These are phyloP conservation scores for Jackrogersella multiformis DNA, from an alignment of 495 filamentous ascomycete genomes.

Conservation along the genomic window DNA sequence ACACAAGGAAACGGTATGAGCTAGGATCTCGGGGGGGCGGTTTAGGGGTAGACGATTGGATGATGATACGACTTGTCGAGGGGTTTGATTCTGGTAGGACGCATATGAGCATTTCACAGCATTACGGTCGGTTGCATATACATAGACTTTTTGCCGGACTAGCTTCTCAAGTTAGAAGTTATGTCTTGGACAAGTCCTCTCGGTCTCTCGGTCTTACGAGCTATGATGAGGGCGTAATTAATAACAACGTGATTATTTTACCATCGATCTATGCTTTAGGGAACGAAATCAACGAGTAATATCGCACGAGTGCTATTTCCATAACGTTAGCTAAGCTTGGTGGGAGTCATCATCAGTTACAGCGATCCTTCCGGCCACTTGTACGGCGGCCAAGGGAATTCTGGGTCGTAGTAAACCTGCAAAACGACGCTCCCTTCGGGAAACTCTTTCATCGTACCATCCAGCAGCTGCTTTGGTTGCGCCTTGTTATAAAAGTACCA, in stretches of 20 bases:
- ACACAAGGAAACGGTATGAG: slow-evolving; percentile 27
- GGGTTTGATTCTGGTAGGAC: slow-evolving; percentile 1
- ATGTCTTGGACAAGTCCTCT: neutral
- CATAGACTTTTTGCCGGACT: slow-evolving; percentile 1
- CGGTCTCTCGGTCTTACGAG: neutral
- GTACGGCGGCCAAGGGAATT: slow-evolving; percentile 34
- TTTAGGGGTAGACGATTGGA: neutral
- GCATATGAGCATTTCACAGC: slow-evolving; percentile 2
- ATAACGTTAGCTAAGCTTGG: neutral
- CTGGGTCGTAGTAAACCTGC: slow-evolving; percentile 8
- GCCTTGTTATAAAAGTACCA: neutral
- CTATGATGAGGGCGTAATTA: slow-evolving; percentile 17
- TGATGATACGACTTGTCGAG: slow-evolving; percentile 1
- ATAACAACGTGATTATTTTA: slow-evolving; percentile 8
- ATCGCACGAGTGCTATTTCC: too few species aligned
- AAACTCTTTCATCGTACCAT: slow-evolving; percentile 28
- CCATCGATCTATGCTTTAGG: too few species aligned
- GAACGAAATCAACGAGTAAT: too few species aligned
- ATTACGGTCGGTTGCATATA: slow-evolving; percentile 26
- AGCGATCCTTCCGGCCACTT: slow-evolving; percentile 36
- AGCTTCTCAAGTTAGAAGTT: slow-evolving; percentile 12
- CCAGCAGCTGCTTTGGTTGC: neutral
- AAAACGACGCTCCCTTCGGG: slow-evolving; percentile 27
- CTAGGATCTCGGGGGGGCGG: neutral
- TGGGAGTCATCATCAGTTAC: neutral